Evolutionary conservation across 2,329 filamentous ascomycete genomes (phyloP), one percentile per base, ranked within the genome.

Genomic region (Sarocladium oryzae): DNA sequence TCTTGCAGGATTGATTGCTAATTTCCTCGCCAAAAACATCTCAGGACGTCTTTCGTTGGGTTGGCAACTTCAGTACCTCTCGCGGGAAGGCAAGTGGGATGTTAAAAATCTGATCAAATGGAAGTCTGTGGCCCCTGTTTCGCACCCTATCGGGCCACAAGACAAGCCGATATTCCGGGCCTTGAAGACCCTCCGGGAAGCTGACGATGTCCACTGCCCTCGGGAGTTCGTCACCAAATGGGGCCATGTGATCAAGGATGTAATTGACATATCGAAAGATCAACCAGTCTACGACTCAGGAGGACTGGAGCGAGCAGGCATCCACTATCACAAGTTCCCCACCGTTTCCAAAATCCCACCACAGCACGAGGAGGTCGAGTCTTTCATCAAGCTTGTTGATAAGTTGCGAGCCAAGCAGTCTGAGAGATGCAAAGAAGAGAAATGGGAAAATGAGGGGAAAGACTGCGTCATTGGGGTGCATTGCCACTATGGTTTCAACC

Each of bases 71-170:
- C 87, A 92, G 60, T 86, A 93, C 60, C 81, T 97, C 21, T 89
- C 87, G 2, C 89, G 86, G 2, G 88, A 90, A 58, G 91, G 91
- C 2, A 97, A 97, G 70, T 97, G 92, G 92, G 92, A 96, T 62
- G 89, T 97, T 58, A 97, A 97, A 71, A 97, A 97, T 61, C 76
- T 96, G 10, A 83, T 80, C 53, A 97, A 97, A 64, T 97, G 92
- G 92, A 80, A 88, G 65, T 82, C 82, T 16, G 86, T 95, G 1
- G 69, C 73, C 1, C 87, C 90, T 0, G 88, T 95, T 1, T 95
- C 88, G 0, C 76, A 79, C 1, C 83, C 85, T 3, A 93, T 97
- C 54, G 88, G 79, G 2, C 67, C 61, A 5, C 26, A 48, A 6
- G 62, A 54, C 33, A 56, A 56, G 0, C 81, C 82, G 13, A 74